Evolutionary conservation across 1,139 yeast genomes (phyloP), one percentile per base, ranked within the genome.

Genomic region (Meyerozyma carpophila): DNA sequence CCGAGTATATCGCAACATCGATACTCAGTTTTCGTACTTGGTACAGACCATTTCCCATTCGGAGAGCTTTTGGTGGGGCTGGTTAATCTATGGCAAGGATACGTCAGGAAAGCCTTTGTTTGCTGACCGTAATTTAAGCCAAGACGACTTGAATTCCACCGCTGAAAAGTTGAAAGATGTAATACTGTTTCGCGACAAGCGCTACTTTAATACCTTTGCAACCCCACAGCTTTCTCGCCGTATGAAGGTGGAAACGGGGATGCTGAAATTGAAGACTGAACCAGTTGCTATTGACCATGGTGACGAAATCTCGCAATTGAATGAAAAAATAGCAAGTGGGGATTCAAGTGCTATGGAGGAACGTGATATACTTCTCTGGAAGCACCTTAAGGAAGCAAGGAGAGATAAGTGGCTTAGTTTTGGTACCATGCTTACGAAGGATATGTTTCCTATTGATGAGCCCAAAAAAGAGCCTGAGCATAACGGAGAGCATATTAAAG

Each of bases 201-300:
- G 64, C 40, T 72, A 71, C 47, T 73, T 73, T 59, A 71, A 73
- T 46, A 57, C 63, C 1, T 72, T 65, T 48, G 73, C 65, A 7
- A 72, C 78, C 1, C 77, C 77, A 4, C 76, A 70, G 48, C 58
- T 73, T 26, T 63, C 76, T 0, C 56, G 75, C 32, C 65, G 64
- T 45, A 72, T 73, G 77, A 66, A 60, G 45, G 60, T 59, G 0
- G 44, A 42, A n/a, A 59, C 66, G 4, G 76, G 75, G 0, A 49
- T 72, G 20, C 58, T 50, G 0, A 53, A 52, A 21, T 49, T 67
- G 28, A 46, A 46, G 28, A 37, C 36, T 26, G 43, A 41, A 8
- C 44, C 29, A 5, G 45, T 47, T 11, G 44, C 56, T 3, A 46
- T 43, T n/a, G 42, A 20, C 7, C 42, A 56, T 34, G 47, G 45